Conservation (phyloP, 176 grass and related monocot species). For the Carex myosuroides region DNA sequence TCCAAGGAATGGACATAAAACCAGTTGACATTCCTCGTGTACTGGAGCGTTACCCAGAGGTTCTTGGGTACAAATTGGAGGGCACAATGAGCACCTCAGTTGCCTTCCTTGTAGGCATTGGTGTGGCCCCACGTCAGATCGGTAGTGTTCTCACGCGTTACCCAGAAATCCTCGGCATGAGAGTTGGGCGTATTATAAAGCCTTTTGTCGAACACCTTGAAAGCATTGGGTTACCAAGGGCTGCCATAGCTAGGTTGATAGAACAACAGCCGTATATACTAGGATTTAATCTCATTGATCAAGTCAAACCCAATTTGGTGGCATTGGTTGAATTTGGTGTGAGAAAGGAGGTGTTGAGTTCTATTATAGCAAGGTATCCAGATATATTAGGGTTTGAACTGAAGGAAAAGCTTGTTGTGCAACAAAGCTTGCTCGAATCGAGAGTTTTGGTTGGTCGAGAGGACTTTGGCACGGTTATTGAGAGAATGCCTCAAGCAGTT, state of each 20-base stretch:
- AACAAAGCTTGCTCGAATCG: conserved; percentile 38
- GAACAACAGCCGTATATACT: conserved; percentile 40
- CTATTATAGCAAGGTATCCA: conserved; percentile 31
- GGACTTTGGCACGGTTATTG: conserved; percentile 38
- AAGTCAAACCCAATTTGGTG: conserved; percentile 36
- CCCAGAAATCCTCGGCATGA: conserved; percentile 43
- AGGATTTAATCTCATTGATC: conserved; percentile 33
- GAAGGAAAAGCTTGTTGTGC: conserved; percentile 29
- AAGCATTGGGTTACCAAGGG: conserved; percentile 34
- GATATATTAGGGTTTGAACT: conserved; percentile 43
- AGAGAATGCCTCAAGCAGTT: conserved; percentile 49
- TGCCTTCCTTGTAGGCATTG: conserved; percentile 40
- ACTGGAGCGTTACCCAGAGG: conserved; percentile 41
- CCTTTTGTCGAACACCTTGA: conserved; percentile 44
- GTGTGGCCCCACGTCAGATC: conserved; percentile 29
- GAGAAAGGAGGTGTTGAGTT: conserved; percentile 30
- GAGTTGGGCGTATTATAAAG: conserved; percentile 39
- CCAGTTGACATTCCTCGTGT: conserved; percentile 28
- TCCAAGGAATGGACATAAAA: conserved; percentile 43
- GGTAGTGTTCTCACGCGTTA: conserved; percentile 32
- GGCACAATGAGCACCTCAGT: conserved; percentile 54
- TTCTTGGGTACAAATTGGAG: conserved; percentile 50
- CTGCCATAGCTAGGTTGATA: conserved; percentile 36
- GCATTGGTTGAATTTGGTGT: conserved; percentile 39
- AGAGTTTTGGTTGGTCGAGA: conserved; percentile 30